These are phyloP conservation scores for Flaveria linearis DNA, from an alignment of 129 eudicot species.

Conservation along the genomic window DNA sequence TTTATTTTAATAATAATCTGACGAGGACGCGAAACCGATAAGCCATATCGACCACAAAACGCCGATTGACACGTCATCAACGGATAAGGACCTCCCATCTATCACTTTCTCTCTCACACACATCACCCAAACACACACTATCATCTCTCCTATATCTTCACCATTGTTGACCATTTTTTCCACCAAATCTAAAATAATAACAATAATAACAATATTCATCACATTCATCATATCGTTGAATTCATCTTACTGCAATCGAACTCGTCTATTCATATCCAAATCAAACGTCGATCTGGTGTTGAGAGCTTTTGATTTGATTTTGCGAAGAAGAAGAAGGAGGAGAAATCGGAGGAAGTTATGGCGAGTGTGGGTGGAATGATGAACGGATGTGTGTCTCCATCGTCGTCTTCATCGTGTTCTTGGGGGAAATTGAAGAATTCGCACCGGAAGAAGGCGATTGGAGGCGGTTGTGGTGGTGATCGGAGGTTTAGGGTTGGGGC, in stretches of 20 bases:
- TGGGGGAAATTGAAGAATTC: constrained; percentile 34
- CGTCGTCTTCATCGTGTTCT: constrained; percentile 30
- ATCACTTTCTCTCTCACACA: constrained; percentile 11
- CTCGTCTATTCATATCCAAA: too few relatives aligned
- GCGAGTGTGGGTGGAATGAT: constrained; percentile 46
- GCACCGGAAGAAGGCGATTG: constrained; percentile 28
- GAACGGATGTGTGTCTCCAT: constrained; percentile 33
- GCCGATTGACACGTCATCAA: constrained; percentile 38
- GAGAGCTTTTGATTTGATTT: background rate
- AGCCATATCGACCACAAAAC: constrained; percentile 22
- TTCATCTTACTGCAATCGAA: too few relatives aligned
- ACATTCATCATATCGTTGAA: too few relatives aligned
- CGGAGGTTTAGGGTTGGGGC: constrained; percentile 37
- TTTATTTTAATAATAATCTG: constrained; percentile 16
- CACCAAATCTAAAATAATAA: too few relatives aligned
- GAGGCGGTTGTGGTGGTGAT: constrained; percentile 11
- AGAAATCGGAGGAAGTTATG: constrained; percentile 28
- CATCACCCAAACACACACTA: constrained; percentile 29
- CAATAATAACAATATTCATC: too few relatives aligned
- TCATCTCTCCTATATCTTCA: background rate
- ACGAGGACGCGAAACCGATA: constrained; percentile 31
- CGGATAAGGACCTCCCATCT: constrained; percentile 43
- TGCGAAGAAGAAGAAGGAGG: background rate
- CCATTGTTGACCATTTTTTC: too few relatives aligned
- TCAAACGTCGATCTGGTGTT: background rate